Evolutionary conservation across 2,329 filamentous ascomycete genomes (phyloP).

Genomic region (Calonectria fujianensis): DNA sequence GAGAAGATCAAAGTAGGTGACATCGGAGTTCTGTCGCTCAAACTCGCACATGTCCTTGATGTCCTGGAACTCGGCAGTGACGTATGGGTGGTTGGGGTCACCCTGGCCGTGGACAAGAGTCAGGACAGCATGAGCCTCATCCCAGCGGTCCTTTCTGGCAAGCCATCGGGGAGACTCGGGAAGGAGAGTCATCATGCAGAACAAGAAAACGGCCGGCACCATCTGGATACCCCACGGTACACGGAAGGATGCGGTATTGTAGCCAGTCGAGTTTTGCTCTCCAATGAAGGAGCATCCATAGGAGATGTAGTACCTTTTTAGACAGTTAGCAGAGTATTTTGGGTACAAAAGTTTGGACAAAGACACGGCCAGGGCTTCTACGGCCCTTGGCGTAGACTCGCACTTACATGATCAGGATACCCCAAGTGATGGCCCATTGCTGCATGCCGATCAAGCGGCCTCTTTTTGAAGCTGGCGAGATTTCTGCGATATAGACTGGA

Average conservation of each 20-base stretch:
- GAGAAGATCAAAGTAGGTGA: slow-evolving; percentile 83
- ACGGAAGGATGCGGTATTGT: slow-evolving; percentile 75
- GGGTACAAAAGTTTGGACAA: not conserved
- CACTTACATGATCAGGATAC: slow-evolving; percentile 66
- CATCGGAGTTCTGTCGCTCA: slow-evolving; percentile 80
- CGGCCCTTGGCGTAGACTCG: slow-evolving; percentile 43
- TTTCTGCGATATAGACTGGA: slow-evolving; percentile 79
- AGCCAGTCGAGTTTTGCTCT: slow-evolving; percentile 52
- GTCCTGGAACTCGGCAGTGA: slow-evolving; percentile 80
- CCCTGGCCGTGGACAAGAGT: slow-evolving; percentile 80
- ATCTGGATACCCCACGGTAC: slow-evolving; percentile 80
- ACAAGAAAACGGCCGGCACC: slow-evolving; percentile 76
- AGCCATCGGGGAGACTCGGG: slow-evolving; percentile 80
- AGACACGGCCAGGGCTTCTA: not conserved
- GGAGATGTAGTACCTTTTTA: slow-evolving; percentile 81
- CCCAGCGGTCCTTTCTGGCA: slow-evolving; percentile 77
- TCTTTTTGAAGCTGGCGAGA: slow-evolving; percentile 71
- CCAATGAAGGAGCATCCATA: slow-evolving; percentile 78
- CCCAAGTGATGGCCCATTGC: slow-evolving; percentile 81
- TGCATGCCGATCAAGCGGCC: slow-evolving; percentile 80
- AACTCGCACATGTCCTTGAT: slow-evolving; percentile 85
- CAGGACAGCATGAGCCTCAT: slow-evolving; percentile 72
- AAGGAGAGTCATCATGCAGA: slow-evolving; percentile 75
- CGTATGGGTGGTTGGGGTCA: slow-evolving; percentile 78
- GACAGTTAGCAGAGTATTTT: not conserved